A percentile compares a stretch with the other conserved stretches of the same genome.
Conservation (phyloP, 2,329 filamentous ascomycete species). For the Calycina herbarum region DNA sequence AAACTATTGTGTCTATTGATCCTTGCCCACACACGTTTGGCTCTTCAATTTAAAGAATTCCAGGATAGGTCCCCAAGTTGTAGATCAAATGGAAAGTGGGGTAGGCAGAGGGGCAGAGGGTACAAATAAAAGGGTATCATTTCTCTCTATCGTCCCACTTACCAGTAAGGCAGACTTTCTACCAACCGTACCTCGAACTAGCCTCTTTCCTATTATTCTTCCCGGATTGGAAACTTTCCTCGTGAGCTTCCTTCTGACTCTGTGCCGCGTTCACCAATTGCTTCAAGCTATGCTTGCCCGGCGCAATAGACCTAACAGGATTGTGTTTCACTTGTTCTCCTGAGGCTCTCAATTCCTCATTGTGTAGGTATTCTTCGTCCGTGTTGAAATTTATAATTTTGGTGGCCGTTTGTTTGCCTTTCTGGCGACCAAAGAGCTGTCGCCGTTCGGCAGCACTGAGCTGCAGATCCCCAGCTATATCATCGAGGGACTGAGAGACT, state of each 20-base stretch:
- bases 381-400: slow-evolving; percentile 85
- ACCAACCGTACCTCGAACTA: slow-evolving; percentile 83
- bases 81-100: not conserved
- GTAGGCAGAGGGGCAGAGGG: not conserved
- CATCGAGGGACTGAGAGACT: slow-evolving; percentile 58
- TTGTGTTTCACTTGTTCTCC: slow-evolving; percentile 74
- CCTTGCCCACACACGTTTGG: not conserved
- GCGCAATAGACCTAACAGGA: slow-evolving; percentile 77
- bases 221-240: slow-evolving; percentile 87
- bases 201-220: slow-evolving; percentile 79
- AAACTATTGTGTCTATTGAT: not conserved
- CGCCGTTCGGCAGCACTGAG: slow-evolving; percentile 74
- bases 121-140: slow-evolving; percentile 7
- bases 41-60: not conserved
- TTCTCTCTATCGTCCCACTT: not conserved
- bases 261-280: slow-evolving; percentile 83
- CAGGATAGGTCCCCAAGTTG: not conserved
- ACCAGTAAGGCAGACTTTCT: slow-evolving; percentile 8
- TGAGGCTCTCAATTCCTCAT: slow-evolving; percentile 71
- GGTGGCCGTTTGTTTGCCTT: slow-evolving; percentile 50
- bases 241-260: slow-evolving; percentile 80
- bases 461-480: slow-evolving; percentile 75
- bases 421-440: slow-evolving; percentile 78
- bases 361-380: slow-evolving; percentile 81
- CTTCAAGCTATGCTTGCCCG: slow-evolving; percentile 85